phyloP scores from a whole-genome alignment of 163 green algal genomes.

The Prototheca cutis region DNA sequence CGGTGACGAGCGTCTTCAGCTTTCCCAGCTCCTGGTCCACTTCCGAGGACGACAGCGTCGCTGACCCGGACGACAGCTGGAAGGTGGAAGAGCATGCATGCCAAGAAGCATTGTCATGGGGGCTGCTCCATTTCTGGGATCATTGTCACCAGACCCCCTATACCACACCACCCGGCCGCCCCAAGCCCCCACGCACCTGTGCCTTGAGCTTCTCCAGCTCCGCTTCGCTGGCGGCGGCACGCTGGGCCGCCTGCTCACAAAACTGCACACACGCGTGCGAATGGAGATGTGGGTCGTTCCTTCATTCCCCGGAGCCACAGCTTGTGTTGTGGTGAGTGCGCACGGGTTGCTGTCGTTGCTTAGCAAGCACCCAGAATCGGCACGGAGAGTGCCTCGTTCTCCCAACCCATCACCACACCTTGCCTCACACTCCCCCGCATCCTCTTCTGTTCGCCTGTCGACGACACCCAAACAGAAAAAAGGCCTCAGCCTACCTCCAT shows the following conservation, averaged over 20 bases:
- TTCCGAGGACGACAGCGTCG: not conserved
- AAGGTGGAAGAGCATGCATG: not conserved
- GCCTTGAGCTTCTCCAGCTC: not conserved
- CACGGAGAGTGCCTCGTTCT: too few relatives aligned
- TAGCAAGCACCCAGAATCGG: too few relatives aligned
- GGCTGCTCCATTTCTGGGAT: not conserved
- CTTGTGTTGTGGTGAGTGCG: too few relatives aligned
- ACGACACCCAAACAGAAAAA: too few relatives aligned
- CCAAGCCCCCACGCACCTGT: not conserved
- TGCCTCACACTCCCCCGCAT: too few relatives aligned
- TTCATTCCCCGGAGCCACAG: too few relatives aligned
- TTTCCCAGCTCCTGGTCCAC: not conserved
- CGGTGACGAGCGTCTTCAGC: too few relatives aligned
- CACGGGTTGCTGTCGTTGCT: too few relatives aligned
- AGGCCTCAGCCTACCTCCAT: conserved; percentile 1
- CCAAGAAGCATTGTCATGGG: not conserved
- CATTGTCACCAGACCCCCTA: not conserved
- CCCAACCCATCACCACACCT: too few relatives aligned
- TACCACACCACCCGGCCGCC: not conserved
- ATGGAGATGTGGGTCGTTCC: too few relatives aligned
- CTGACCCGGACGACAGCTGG: not conserved
- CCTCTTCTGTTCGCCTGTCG: too few relatives aligned
- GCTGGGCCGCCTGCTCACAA: conserved; percentile 1
- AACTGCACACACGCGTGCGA: too few relatives aligned
- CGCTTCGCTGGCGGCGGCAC: conserved; percentile 1